Evolutionary conservation across 495 filamentous ascomycete genomes (phyloP).

Genomic region (Penicillium dipodomyicola): DNA sequence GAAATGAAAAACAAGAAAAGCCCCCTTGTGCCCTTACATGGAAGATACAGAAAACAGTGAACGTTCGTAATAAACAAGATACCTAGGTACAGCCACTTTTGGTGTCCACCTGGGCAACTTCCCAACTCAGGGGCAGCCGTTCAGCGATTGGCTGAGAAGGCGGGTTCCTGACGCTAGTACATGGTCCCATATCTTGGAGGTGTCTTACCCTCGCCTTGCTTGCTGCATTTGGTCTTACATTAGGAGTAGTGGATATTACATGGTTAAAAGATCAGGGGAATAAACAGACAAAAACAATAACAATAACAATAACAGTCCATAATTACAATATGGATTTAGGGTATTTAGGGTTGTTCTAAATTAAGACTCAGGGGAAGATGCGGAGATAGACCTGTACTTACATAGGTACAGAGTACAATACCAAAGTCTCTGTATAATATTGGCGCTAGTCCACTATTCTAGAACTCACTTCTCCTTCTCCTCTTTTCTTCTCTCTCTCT

Average conservation of each 20-base stretch:
- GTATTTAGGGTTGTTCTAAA: constrained; percentile 2
- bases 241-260: constrained; percentile 1
- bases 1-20: not conserved
- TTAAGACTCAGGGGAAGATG: constrained; percentile 15
- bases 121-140: constrained; percentile 26
- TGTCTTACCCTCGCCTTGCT: constrained; percentile 19
- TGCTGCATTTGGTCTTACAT: constrained; percentile 7
- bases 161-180: constrained; percentile 35
- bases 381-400: constrained; percentile 7
- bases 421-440: not conserved
- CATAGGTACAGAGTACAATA: not conserved
- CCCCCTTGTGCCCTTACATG: constrained; percentile 8
- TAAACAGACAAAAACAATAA: not conserved
- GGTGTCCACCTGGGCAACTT: not conserved
- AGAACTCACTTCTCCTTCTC: constrained; percentile 24
- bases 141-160: constrained; percentile 21
- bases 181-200: not conserved
- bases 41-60: not conserved
- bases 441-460: constrained; percentile 8
- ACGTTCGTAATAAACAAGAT: not conserved
- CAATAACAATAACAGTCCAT: not conserved
- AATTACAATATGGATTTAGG: too few species aligned
- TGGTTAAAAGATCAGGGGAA: not conserved
- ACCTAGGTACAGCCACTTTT: constrained; percentile 12
- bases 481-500: constrained; percentile 22